Base-by-base conservation (phyloP, 2,329 filamentous ascomycete genomes). In the Ascosphaera apis region DNA sequence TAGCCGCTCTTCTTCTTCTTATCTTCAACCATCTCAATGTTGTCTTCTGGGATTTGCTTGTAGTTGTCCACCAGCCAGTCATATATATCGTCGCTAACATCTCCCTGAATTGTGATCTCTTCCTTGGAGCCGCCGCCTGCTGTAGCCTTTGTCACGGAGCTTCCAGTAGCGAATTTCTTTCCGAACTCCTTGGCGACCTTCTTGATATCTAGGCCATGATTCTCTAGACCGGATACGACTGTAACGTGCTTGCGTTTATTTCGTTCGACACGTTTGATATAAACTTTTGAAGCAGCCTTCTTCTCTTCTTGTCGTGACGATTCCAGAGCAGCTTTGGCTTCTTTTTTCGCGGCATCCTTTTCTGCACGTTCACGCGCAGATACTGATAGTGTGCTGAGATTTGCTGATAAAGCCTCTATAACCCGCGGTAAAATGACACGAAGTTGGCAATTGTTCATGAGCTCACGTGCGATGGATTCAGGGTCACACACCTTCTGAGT, bases 181-280 rank as follows among this genome's bases (percentile, higher is more conserved):
- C 88, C 88, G 46, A 95, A 75, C 50, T 95, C 88, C 64, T 95
- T 95, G 39, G 84, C 76, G 5, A 91, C 66, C 62, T 93, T 95
- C 59, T 98, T 98, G 49, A 93, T 67, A 38, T 95, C 86, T 31
- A 95, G 57, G 0, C 82, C 82, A 50, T 93, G 91, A 0, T 76
- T 73, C 55, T 98, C 88, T 15, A 98, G 65, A 0, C 88, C 88
- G 4, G 72, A 72, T n/a, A 98, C 74, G 12, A 84, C 76, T 1
- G 88, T 98, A 37, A 98, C 84, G 53, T 75, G 91, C 62, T 98
- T 98, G 51, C 88, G 73, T 67, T 98, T 98, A 60, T 92, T 95
- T 43, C 88, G 74, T 65, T 95, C 88, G 47, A 98, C 88, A 17
- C 88, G 80, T 68, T 93, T 93, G 61, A 98, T 92, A 39, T 72